A percentile compares a stretch with the other conserved stretches of the same genome.
Conservation (phyloP, 805 yeast species). For the Hanseniaspora singularis region DNA sequence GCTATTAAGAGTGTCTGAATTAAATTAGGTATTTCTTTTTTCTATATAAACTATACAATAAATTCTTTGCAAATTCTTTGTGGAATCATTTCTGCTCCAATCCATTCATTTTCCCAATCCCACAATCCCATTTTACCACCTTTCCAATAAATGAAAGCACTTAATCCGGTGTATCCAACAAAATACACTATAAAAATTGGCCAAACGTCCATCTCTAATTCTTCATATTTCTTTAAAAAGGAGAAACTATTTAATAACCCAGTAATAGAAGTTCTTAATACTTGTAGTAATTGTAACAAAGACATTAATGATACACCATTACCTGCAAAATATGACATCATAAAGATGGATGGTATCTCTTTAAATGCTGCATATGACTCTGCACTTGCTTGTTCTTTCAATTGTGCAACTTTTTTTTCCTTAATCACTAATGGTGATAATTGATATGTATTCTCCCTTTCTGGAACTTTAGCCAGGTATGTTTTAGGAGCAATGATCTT, state of each 20-base stretch:
- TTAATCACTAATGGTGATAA: constrained; percentile 5
- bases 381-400: constrained; percentile 10
- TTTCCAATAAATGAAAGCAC: constrained; percentile 14
- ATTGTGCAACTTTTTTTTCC: constrained; percentile 6
- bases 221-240: constrained; percentile 9
- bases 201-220: constrained; percentile 12
- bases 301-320: constrained; percentile 13
- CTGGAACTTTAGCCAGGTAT: constrained; percentile 2
- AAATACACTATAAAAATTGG: constrained; percentile 11
- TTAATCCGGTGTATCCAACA: constrained; percentile 6
- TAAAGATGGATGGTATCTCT: constrained; percentile 14
- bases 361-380: constrained; percentile 14
- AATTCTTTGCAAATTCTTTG: constrained; percentile 9
- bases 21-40: too few relatives aligned
- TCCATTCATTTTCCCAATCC: constrained; percentile 15
- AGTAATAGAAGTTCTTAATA: constrained; percentile 4
- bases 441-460: constrained; percentile 1
- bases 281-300: constrained; percentile 6
- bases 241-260: constrained; percentile 3
- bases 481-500: constrained; percentile 8
- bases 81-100: constrained; percentile 6
- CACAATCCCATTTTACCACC: constrained; percentile 15
- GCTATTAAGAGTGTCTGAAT: too few relatives aligned
- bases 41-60: neutral
- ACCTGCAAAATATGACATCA: constrained; percentile 15